These are phyloP conservation scores for Nicotiana rustica DNA, from an alignment of 305 asterid genomes.

Conservation along the genomic window DNA sequence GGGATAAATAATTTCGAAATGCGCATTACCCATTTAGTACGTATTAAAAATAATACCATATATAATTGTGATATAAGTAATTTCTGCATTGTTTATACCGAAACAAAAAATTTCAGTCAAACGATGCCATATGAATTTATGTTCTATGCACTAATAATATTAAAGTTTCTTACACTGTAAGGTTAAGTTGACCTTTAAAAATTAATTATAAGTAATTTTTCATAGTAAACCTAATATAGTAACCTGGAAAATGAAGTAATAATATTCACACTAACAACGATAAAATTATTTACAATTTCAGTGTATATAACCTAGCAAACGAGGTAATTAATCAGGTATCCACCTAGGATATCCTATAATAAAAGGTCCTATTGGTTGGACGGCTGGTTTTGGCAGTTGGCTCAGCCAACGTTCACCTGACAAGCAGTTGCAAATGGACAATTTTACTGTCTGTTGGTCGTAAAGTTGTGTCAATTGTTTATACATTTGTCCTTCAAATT, in stretches of 20 bases:
- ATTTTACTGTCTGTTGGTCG: conserved; percentile 19
- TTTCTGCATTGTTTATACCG: too few species aligned
- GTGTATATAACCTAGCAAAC: not conserved
- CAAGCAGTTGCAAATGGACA: conserved; percentile 29
- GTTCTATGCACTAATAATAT: too few species aligned
- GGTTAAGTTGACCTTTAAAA: not conserved
- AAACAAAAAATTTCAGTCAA: too few species aligned
- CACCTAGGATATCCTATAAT: conserved; percentile 29
- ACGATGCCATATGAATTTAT: too few species aligned
- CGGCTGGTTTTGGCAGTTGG: conserved; percentile 38
- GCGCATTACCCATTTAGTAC: too few species aligned
- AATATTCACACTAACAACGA: too few species aligned
- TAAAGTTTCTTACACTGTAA: too few species aligned
- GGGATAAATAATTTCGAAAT: too few species aligned
- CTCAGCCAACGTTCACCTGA: conserved; percentile 24
- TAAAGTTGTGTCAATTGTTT: conserved; percentile 21
- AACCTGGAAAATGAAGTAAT: not conserved
- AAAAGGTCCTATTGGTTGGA: conserved; percentile 31
- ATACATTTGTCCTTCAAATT: conserved; percentile 2
- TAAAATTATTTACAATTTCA: not conserved
- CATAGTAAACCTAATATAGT: not conserved
- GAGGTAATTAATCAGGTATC: not conserved
- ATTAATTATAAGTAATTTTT: not conserved
- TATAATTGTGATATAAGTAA: too few species aligned
- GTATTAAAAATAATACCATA: too few species aligned